Base-by-base conservation (phyloP, 1,139 yeast genomes). In the Diutina sp. region DNA sequence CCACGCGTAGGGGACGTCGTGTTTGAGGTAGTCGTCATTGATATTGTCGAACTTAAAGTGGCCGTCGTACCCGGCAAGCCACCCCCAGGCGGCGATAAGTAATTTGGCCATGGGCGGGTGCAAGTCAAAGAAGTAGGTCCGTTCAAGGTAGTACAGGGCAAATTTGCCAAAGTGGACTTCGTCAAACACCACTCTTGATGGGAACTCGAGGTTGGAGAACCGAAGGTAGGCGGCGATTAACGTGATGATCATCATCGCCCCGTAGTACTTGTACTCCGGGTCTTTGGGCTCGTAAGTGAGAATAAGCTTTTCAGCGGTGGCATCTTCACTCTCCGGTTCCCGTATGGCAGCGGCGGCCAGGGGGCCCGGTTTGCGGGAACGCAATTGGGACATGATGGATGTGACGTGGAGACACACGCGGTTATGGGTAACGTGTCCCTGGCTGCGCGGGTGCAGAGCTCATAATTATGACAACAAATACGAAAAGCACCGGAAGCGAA, bases 101-200 rank as follows among this genome's bases (percentile, higher is more conserved):
- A 95, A 76, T 70, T 95, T 95, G 56, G 97, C 99, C 71, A 95
- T 87, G 21, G 99, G 99, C 47, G 99, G 99, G 70, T 95, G 99
- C 59, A 95, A 82, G 70, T 95, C 99, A 68, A 95, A 93, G 69
- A 90, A 95, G 70, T 88, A 89, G 0, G 93, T 84, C 59, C 95
- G 75, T 67, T 88, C 86, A 60, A 89, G 71, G 68, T 89, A 89
- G 67, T 88, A 90, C 18, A 96, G 85, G 30, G 97, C 97, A 71
- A 91, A 90, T 67, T 90, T 90, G 52, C 99, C 99, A 66, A 93
- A 93, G 70, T 93, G 99, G 41, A 93, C 99, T 69, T 95, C 99
- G 72, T 95, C 99, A 65, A 95, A 95, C 30, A 95, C 99, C 57
- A 95, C 99, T 8, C 53, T 5, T 7, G 25, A n/a, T 8, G 53